Base-by-base conservation (phyloP, 2,329 filamentous ascomycete genomes). In the Fusarium scirpi region DNA sequence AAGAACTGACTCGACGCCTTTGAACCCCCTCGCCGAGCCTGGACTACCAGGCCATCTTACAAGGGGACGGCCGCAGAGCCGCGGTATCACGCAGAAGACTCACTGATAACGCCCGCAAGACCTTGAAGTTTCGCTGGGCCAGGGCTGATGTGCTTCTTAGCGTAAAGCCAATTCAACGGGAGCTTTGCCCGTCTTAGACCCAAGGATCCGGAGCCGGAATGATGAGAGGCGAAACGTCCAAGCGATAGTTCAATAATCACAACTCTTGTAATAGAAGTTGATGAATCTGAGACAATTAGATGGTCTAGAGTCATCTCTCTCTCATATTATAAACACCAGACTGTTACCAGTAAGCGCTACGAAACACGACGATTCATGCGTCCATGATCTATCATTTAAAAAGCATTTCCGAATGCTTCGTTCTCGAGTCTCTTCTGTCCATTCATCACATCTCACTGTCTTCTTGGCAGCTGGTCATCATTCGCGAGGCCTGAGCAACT, bases 101-200 rank as follows among this genome's bases (percentile, higher is more conserved):
- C n/a, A 54, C 41, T 41, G 56, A 46, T 48, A 62, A 70, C 68
- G 68, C 69, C 69, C 69, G 69, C 68, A 71, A 22, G 47, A 38
- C 46, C 51, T 46, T 34, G 52, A 44, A 46, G 29, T 56, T 58
- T 41, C 48, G 54, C 49, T 58, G 44, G 53, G 55, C 38, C 58
- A 49, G 51, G 52, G 38, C 58, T 69, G 51, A 64, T 69, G 49
- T 61, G 52, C n/a, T 41, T 24, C 59, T 34, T 72, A 63, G 66
- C 60, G 67, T n/a, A 58, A 54, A 65, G 58, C 59, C 24, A 62
- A 45, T 55, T 48, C 44, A 16, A 59, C 40, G 43, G 68, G 45
- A 55, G 25, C 44, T 58, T 69, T 44, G 15, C 43, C 16, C 24
- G 32, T 48, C 48, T 15, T 13, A 22, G 55, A 44, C 38, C 30